phyloP scores from a whole-genome alignment of 2,329 filamentous ascomycete genomes.

The Cylindrodendrum hubeiense region DNA sequence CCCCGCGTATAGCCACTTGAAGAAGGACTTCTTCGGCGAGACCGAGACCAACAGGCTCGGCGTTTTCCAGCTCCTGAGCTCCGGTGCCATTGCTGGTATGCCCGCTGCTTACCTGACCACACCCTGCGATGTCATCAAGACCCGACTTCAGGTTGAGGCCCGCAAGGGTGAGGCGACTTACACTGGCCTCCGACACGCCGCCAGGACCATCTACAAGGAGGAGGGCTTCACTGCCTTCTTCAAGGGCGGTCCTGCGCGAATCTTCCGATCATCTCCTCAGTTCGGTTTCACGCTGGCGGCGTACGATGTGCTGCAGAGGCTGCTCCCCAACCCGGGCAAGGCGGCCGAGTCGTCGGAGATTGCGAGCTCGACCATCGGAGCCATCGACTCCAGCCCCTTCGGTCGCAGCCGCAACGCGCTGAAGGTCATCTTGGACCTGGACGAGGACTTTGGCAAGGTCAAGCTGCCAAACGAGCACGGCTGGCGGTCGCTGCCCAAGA shows the following conservation, averaged over 20 bases:
- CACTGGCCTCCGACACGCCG: constrained; percentile 87
- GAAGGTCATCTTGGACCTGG: constrained; percentile 94
- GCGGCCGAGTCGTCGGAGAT: constrained; percentile 65
- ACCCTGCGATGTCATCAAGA: constrained; percentile 99
- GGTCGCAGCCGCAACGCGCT: constrained; percentile 85
- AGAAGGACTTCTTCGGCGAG: constrained; percentile 94
- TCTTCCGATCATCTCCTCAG: constrained; percentile 93
- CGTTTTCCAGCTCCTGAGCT: constrained; percentile 89
- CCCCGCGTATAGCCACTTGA: constrained; percentile 94
- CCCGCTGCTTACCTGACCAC: constrained; percentile 95
- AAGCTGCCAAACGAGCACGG: constrained; percentile 67
- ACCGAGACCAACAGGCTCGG: constrained; percentile 88
- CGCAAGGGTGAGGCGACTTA: constrained; percentile 94
- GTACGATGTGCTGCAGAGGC: constrained; percentile 89
- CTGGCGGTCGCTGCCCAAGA: constrained; percentile 66
- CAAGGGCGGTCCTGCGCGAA: constrained; percentile 96
- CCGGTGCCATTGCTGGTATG: constrained; percentile 95
- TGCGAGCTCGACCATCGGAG: constrained; percentile 60
- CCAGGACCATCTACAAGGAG: constrained; percentile 84
- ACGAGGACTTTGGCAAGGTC: constrained; percentile 89
- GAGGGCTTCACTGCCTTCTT: constrained; percentile 98
- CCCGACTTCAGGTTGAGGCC: constrained; percentile 95
- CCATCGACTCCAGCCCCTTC: constrained; percentile 61
- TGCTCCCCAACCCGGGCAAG: constrained; percentile 79
- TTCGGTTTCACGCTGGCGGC: constrained; percentile 98